Evolutionary conservation across 306 rosid genomes (phyloP), one percentile per base, ranked within the genome.

Genomic region (Castanospermum australe): DNA sequence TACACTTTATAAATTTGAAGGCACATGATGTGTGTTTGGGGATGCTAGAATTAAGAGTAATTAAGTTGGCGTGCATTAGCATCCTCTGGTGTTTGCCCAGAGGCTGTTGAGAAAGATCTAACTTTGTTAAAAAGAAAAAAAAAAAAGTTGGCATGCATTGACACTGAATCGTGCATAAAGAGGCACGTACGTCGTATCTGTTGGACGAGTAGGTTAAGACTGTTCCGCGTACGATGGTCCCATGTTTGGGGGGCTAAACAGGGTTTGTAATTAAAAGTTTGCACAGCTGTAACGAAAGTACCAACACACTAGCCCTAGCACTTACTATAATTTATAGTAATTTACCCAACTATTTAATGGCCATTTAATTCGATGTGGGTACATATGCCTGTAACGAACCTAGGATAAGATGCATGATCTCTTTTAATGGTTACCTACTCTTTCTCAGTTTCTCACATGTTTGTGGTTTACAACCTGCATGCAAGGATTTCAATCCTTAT

Each of bases 181-280:
- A 14, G 36, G 55, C 66, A 8, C 14, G 32, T 57, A 38, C 17
- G 44, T 15, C 30, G 39, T 47, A 48, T 28, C 13, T 1, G 45
- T 4, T 32, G 48, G 42, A 18, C 18, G 4, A 50, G 21, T 38
- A 0, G 67, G 57, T 25, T 30, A 10, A 74, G 28, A 28, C 7
- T 25, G 25, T 15, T 28, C 21, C 32, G n/a, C 7, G 41, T 15
- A 25, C 14, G 47, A 42, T 60, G 69, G 79, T 57, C 79, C 78
- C 57, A 57, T 15, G 14, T 57, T 73, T 73, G 68, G 39, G 67
- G n/a, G n/a, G n/a, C n/a, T 42, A 73, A 73, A 25, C 10, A 25
- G 44, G 45, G 79, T 59, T 39, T 38, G 41, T 30, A 44, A 24
- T 67, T 55, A 42, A 73, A 38, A 56, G 51, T 38, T 56, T 55